Conservation (phyloP, 352 stramenopile genomes). For the Pilasporangium apinafurcum region DNA sequence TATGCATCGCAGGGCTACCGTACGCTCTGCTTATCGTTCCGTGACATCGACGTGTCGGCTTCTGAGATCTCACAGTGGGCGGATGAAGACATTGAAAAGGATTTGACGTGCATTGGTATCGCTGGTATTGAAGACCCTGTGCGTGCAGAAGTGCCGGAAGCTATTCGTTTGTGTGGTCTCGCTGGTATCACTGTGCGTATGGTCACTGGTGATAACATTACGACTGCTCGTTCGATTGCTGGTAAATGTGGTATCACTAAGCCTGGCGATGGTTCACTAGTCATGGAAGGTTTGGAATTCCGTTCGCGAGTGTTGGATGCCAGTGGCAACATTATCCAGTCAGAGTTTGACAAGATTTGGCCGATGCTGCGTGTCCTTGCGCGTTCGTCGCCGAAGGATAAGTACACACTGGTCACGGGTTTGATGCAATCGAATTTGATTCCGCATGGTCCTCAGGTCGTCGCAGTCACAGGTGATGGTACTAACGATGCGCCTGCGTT, state of each 20-base stretch:
- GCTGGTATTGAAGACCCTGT: constrained; percentile 51
- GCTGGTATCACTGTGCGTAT: constrained; percentile 52
- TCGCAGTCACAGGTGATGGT: constrained; percentile 94
- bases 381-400: constrained; percentile 57
- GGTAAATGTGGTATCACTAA: constrained; percentile 45
- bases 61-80: too few relatives aligned
- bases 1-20: constrained; percentile 69
- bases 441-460: constrained; percentile 76
- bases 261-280: constrained; percentile 32
- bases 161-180: constrained; percentile 32
- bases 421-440: constrained; percentile 50
- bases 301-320: constrained; percentile 38
- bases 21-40: constrained; percentile 78
- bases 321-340: constrained; percentile 51
- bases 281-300: constrained; percentile 58
- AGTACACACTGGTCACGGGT: constrained; percentile 58
- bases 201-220: constrained; percentile 57
- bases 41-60: constrained; percentile 40
- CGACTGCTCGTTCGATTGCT: constrained; percentile 39
- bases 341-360: constrained; percentile 66
- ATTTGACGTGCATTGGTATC: constrained; percentile 40
- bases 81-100: constrained; percentile 62
- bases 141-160: constrained; percentile 32
- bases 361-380: constrained; percentile 59
- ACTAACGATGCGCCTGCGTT: constrained; percentile 95